Evolutionary conservation across 1,284 basidiomycete genomes (phyloP).

Genomic region (Lentinula novae-zelandiae): DNA sequence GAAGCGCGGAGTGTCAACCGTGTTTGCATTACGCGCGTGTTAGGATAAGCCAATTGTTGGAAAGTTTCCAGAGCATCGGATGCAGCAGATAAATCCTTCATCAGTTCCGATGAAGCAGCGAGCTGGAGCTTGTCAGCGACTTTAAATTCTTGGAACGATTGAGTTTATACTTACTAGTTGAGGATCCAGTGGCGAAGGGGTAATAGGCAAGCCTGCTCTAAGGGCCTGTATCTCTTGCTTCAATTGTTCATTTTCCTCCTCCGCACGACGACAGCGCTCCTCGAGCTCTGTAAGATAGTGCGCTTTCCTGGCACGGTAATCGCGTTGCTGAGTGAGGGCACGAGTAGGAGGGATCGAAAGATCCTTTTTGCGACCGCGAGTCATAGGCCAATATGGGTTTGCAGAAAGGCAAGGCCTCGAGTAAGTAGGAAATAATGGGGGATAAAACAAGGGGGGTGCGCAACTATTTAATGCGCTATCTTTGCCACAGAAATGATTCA

Average conservation of each 20-base stretch:
- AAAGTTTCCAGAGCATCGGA: conserved; percentile 44
- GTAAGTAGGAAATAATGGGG: neutral
- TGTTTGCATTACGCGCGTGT: conserved; percentile 12
- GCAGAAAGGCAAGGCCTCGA: neutral
- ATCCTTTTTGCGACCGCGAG: conserved; percentile 63
- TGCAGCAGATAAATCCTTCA: conserved; percentile 43
- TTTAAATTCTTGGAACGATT: neutral
- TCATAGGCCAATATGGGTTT: conserved; percentile 34
- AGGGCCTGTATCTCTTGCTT: conserved; percentile 43
- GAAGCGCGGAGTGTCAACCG: conserved; percentile 17
- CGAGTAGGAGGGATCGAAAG: conserved; percentile 47
- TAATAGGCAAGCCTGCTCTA: conserved; percentile 29
- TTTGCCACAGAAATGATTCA: neutral
- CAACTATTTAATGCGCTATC: neutral
- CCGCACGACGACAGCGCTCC: conserved; percentile 44
- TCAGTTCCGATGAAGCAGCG: conserved; percentile 44
- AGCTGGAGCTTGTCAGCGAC: neutral
- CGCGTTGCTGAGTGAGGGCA: conserved; percentile 52
- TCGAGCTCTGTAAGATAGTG: conserved; percentile 55
- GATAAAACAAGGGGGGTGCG: neutral
- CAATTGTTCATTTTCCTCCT: conserved; percentile 51
- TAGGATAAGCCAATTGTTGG: conserved; percentile 35
- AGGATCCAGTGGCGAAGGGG: conserved; percentile 28
- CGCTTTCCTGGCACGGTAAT: conserved; percentile 60
- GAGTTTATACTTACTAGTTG: conserved; percentile 40